phyloP scores from a whole-genome alignment of 2,329 filamentous ascomycete species.

The Phaeosphaeriaceae sp. region DNA sequence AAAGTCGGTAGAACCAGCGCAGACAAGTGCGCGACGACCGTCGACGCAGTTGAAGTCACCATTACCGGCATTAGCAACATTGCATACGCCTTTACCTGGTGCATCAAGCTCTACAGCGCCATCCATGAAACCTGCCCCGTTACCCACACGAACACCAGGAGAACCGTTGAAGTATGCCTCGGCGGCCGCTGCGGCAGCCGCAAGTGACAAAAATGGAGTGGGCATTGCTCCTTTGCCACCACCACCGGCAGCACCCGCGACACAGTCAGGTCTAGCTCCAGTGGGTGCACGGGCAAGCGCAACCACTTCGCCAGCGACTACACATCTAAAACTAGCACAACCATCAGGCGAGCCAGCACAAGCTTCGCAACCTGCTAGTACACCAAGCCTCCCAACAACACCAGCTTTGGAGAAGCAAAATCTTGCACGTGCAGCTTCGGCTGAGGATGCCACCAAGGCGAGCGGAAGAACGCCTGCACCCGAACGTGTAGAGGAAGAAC shows the following conservation, averaged over 20 bases:
- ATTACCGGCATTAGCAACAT: slow-evolving; percentile 85
- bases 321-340: slow-evolving; percentile 50
- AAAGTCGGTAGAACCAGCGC: slow-evolving; percentile 67
- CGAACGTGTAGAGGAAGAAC: slow-evolving; percentile 43
- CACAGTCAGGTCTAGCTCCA: slow-evolving; percentile 54
- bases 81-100: slow-evolving; percentile 75
- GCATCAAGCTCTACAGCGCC: slow-evolving; percentile 65
- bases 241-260: slow-evolving; percentile 68
- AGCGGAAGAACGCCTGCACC: slow-evolving; percentile 37
- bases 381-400: slow-evolving; percentile 54
- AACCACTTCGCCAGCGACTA: slow-evolving; percentile 59
- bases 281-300: slow-evolving; percentile 62
- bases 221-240: slow-evolving; percentile 94
- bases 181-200: slow-evolving; percentile 89
- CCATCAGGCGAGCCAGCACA: slow-evolving; percentile 46
- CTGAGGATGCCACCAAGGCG: slow-evolving; percentile 35
- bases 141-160: slow-evolving; percentile 82
- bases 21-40: slow-evolving; percentile 68
- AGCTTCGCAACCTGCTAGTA: slow-evolving; percentile 52
- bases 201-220: slow-evolving; percentile 84
- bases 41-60: slow-evolving; percentile 93
- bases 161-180: slow-evolving; percentile 97
- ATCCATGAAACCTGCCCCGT: slow-evolving; percentile 89
- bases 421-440: slow-evolving; percentile 35
- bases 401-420: slow-evolving; percentile 55